Base-by-base conservation (phyloP, 306 rosid species). In the Prinsepia uniflora region DNA sequence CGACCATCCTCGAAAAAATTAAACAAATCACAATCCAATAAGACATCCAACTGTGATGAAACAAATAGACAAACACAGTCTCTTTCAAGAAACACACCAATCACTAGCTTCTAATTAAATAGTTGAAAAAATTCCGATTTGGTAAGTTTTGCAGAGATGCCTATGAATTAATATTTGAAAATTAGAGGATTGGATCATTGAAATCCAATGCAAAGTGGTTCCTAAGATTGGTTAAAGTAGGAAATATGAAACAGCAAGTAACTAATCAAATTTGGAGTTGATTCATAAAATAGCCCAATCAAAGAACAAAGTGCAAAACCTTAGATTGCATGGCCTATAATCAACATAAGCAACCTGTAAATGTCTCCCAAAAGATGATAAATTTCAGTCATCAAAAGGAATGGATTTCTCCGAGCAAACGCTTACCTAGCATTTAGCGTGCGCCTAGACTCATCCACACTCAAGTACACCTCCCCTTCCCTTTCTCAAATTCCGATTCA, bases 361-460 rank as follows among this genome's bases (percentile, higher is more conserved):
- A 68, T 44, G 18, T 60, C 50, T 65, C 24, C 58, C 52, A 65
- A 19, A 59, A 49, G 4, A 7, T 15, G 8, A 13, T 0, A 22
- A 0, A 48, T 12, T 15, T 59, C 66, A 43, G 8, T 22, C 17
- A 13, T 22, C 19, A 36, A 55, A 47, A 30, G 6, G 19, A 40
- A 0, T 4, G 19, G 0, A 34, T 34, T 59, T 59, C 43, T 43
- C 56, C 60, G 15, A 14, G 71, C 10, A 65, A 0, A 9, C 40
- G 1, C 49, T 18, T 65, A 88, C 96, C 89, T 88, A 62, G 90
- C 80, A 67, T 91, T 88, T 7, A 80, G 87, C 81, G 71, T 86
- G 50, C 96, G 80, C 77, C 92, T 81, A n/a, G 80, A 14, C 75
- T 88, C 89, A 72, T 91, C 96, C 59, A 88, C 92, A 77, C 75